Base-by-base conservation (phyloP, 2,329 filamentous ascomycete species). In the Verticillium longisporum region DNA sequence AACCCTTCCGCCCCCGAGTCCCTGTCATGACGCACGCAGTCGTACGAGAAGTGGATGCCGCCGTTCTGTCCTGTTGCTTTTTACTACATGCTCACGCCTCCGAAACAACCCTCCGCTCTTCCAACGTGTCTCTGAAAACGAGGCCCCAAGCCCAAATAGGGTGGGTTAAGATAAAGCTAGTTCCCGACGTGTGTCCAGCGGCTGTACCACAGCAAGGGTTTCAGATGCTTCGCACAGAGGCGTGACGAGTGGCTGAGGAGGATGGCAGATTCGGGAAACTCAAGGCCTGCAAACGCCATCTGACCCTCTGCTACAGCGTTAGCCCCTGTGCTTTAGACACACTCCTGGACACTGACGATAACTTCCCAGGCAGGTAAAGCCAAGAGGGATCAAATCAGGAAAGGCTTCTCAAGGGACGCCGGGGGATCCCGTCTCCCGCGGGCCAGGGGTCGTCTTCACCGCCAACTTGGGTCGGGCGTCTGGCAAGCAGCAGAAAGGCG, bases 401-500 rank as follows among this genome's bases (percentile, higher is more conserved):
- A 61, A 64, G 54, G 56, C 62, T 56, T 58, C 54, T 26, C 33
- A 45, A 15, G 45, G 50, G 55, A 53, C 33, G 33, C 56, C 36
- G 58, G 57, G 61, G 67, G 65, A 68, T 59, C 45, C 45, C 45
- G 45, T 50, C n/a, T 50, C n/a, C 45, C 45, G 45, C 45, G 45
- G 34, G 45, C 45, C 21, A 18, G 45, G 45, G 34, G 9, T 26
- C n/a, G 26, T 63, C 68, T 70, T 68, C 66, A 68, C 64, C 63
- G 61, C 62, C 66, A 61, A 61, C 57, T 61, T 57, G 59, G 63
- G 56, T 60, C 50, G 62, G 61, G 62, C 66, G 59, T 54, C 61
- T 65, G 57, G 61, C 54, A 57, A 58, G 64, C 31, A 58, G 64
- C 31, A 34, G 37, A 64, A 50, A 18, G 18, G n/a, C 21, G 18